Percentiles rank a stretch among this genome's conserved stretches.
These are phyloP conservation scores for Camellia japonica DNA, from an alignment of 148 eudicot species.

Conservation along the genomic window DNA sequence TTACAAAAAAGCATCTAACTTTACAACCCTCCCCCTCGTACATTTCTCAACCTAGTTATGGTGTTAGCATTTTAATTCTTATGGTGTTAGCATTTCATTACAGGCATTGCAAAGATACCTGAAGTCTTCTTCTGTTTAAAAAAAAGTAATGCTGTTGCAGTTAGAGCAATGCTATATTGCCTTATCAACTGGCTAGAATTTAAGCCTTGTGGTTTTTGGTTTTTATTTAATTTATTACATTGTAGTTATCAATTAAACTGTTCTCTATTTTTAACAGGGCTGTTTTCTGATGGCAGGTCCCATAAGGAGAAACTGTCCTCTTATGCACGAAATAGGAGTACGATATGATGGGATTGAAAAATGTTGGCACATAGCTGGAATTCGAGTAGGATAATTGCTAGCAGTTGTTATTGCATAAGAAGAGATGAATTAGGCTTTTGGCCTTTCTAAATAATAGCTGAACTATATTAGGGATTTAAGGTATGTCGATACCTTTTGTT, in stretches of 20 bases:
- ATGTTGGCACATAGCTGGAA: slow-evolving; percentile 78
- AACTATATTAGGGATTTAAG: slow-evolving; percentile 47
- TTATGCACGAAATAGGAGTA: slow-evolving; percentile 81
- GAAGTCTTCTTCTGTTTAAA: neutral
- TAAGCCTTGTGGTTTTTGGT: neutral
- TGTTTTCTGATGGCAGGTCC: slow-evolving; percentile 45
- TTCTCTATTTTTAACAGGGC: neutral
- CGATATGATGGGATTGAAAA: slow-evolving; percentile 95
- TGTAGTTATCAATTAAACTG: neutral
- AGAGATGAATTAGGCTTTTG: neutral
- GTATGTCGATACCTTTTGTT: slow-evolving; percentile 82
- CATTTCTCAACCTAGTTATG: neutral
- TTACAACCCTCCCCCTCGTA: neutral
- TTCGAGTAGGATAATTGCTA: slow-evolving; percentile 40
- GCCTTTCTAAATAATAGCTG: slow-evolving; percentile 5
- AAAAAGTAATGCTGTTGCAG: neutral
- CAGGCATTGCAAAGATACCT: neutral
- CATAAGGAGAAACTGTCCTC: slow-evolving; percentile 79
- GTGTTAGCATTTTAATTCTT: neutral
- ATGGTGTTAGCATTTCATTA: neutral
- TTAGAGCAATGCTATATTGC: neutral
- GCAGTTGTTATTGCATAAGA: neutral
- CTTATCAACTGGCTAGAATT: neutral
- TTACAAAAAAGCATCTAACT: neutral
- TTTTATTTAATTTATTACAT: too few relatives aligned